Conservation (phyloP, 2,329 filamentous ascomycete species). For the Penicillium sp. region DNA sequence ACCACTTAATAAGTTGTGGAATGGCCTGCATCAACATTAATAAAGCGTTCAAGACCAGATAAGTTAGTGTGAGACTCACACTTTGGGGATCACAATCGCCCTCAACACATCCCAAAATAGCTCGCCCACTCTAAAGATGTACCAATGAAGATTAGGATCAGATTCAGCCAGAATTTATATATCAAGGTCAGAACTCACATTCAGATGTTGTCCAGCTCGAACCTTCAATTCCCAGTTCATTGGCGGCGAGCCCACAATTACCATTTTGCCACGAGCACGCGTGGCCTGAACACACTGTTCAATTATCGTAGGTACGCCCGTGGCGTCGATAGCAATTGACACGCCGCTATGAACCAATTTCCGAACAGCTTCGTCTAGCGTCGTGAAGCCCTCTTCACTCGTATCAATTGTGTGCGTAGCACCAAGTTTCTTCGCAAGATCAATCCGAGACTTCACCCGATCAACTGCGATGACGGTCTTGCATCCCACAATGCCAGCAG, state of each 20-base stretch:
- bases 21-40: conserved; percentile 8
- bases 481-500: conserved; percentile 45
- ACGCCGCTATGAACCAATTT: conserved; percentile 6
- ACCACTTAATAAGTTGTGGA: conserved; percentile 20
- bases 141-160: not conserved
- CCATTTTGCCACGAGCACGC: conserved; percentile 47
- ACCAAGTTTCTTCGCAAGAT: conserved; percentile 39
- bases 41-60: not conserved
- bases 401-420: conserved; percentile 43
- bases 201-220: not conserved
- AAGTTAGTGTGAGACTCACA: not conserved
- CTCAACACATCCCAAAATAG: conserved; percentile 18
- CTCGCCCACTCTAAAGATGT: conserved; percentile 9
- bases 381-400: conserved; percentile 3
- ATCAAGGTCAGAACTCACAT: conserved; percentile 1
- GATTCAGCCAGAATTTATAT: not conserved
- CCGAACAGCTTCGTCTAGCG: conserved; percentile 7
- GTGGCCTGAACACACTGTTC: conserved; percentile 18
- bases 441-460: conserved; percentile 31
- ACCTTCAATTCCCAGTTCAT: conserved; percentile 25
- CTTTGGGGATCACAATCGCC: conserved; percentile 14
- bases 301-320: conserved; percentile 16
- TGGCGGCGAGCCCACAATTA: conserved; percentile 52
- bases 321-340: conserved; percentile 21
- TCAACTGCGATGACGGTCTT: conserved; percentile 43